Base-by-base conservation (phyloP, 2,329 filamentous ascomycete genomes). In the Diaporthe humulicola region DNA sequence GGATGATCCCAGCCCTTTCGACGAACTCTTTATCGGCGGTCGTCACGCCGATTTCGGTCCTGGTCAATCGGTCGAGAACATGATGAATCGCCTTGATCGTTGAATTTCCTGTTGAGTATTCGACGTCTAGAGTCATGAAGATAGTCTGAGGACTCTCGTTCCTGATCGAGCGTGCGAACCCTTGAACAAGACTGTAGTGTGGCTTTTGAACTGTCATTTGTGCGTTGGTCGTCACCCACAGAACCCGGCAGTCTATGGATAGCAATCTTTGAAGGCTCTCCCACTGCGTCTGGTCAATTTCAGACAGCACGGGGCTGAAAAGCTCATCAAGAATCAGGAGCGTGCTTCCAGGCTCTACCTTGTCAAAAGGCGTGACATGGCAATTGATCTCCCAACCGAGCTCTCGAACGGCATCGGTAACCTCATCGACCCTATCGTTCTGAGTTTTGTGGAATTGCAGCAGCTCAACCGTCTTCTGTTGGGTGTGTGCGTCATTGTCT, bases 241-340 rank as follows among this genome's bases (percentile, higher is more conserved):
- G 54, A 30, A 58, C 54, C 30, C 54, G 54, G 54, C 54, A 58
- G 54, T 58, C 54, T 58, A 58, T 58, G 54, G 54, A 36, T 58
- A 58, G 54, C 33, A 58, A 58, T 28, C 54, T 58, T 58, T 58
- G 54, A 58, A 58, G 54, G 33, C 25, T 58, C 54, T 58, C 54
- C 54, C 54, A 58, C 54, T 58, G 54, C 33, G 54, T 58, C 54
- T 58, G 54, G 25, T 58, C 54, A 36, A 58, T 58, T 36, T 58
- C 54, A 58, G 54, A 58, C 28, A 58, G 54, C 54, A 58, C 54
- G 12, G 54, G 54, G 25, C 54, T 58, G 54, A 36, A 58, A 58
- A 58, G n/a, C 54, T 58, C 54, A 58, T 58, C 54, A 58, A 58
- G 54, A 58, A 58, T 58, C 54, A 58, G 54, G 54, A 58, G 54